Evolutionary conservation across 345 rosid genomes (phyloP).

Genomic region (Mercurialis annua): DNA sequence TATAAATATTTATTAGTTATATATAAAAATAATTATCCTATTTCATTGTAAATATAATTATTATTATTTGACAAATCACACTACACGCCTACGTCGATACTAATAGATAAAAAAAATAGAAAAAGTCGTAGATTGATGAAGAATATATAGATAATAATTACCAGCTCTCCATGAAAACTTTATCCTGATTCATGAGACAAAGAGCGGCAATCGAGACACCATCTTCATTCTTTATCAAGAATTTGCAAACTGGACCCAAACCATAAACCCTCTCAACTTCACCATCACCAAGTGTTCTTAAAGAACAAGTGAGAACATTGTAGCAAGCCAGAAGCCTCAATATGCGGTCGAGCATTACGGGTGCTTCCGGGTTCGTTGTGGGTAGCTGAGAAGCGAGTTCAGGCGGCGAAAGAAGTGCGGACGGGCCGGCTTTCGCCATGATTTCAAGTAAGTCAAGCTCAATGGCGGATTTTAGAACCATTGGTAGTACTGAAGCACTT

Average conservation of each 20-base stretch:
- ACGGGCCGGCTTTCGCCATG: slow-evolving; percentile 56
- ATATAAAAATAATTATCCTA: no score
- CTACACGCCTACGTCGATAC: no score
- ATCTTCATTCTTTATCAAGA: slow-evolving; percentile 69
- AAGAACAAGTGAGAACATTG: slow-evolving; percentile 52
- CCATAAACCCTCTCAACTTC: slow-evolving; percentile 59
- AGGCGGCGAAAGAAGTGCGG: slow-evolving; percentile 50
- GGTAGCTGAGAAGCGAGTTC: slow-evolving; percentile 69
- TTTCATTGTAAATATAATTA: no score
- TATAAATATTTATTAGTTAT: no score
- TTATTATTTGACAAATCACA: no score
- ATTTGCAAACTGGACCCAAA: slow-evolving; percentile 80
- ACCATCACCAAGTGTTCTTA: slow-evolving; percentile 39
- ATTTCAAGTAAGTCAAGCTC: slow-evolving; percentile 88
- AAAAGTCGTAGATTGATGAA: neutral
- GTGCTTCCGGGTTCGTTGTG: slow-evolving; percentile 72
- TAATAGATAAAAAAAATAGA: no score
- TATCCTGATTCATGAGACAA: slow-evolving; percentile 81
- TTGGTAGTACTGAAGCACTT: slow-evolving; percentile 75
- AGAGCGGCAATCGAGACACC: slow-evolving; percentile 73
- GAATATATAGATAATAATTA: slow-evolving; percentile 6
- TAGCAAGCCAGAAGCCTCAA: slow-evolving; percentile 67
- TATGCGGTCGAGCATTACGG: slow-evolving; percentile 70
- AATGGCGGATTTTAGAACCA: slow-evolving; percentile 80
- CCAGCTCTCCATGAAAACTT: slow-evolving; percentile 96